Conservation (phyloP, 805 yeast genomes). For the Schizosaccharomyces octosporus region DNA sequence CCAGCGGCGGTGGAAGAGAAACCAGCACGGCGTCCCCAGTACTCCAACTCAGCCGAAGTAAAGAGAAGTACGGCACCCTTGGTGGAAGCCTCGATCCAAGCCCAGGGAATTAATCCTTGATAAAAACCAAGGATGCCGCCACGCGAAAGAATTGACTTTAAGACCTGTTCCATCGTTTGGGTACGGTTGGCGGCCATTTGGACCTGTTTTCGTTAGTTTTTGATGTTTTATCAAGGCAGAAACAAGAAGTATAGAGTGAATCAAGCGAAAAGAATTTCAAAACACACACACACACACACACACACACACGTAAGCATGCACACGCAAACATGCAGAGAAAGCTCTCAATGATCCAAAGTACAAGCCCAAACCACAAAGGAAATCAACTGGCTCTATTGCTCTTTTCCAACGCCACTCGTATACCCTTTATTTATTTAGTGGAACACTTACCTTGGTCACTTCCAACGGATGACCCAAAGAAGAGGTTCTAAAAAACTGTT, state of each 20-base stretch:
- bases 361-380: too few relatives aligned
- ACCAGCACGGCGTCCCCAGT: constrained; percentile 34
- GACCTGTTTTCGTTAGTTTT: constrained; percentile 13
- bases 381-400: too few relatives aligned
- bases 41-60: constrained; percentile 81
- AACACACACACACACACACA: too few relatives aligned
- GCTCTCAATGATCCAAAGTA: too few relatives aligned
- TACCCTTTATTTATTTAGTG: too few relatives aligned
- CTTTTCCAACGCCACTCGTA: too few relatives aligned
- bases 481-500: constrained; percentile 26
- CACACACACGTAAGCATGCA: too few relatives aligned
- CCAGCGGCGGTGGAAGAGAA: constrained; percentile 57
- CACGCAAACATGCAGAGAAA: too few relatives aligned
- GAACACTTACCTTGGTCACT: constrained; percentile 30
- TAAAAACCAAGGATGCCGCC: constrained; percentile 85
- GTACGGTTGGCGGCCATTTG: constrained; percentile 94
- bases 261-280: too few relatives aligned
- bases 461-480: constrained; percentile 93
- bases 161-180: constrained; percentile 40
- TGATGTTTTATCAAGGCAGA: too few relatives aligned
- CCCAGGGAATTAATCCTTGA: constrained; percentile 98
- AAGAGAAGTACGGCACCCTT: constrained; percentile 90
- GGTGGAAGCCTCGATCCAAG: constrained; percentile 98
- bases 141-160: constrained; percentile 62
- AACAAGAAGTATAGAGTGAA: too few relatives aligned